Base-by-base conservation (phyloP, 257 asterid species). In the Cruciata laevipes region DNA sequence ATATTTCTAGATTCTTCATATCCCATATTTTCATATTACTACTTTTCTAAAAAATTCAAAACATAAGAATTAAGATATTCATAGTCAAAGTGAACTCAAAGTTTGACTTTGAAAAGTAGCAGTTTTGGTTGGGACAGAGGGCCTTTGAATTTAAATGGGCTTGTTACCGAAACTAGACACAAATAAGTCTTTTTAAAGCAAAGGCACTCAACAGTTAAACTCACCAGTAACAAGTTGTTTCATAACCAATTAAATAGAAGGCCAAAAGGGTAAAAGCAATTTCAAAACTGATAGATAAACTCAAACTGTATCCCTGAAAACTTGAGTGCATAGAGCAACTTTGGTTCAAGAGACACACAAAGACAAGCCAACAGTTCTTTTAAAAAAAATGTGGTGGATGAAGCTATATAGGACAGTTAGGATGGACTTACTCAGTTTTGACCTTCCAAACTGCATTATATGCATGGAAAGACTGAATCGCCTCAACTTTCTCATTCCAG, bases 401-500 rank as follows among this genome's bases (percentile, higher is more conserved):
- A 51, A 55, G 61, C 69, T 56, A 75, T 32, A 4, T 30, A 76
- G 68, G 58, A 66, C 63, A 53, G 42, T 65, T 59, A 40, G 33
- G 60, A 69, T 75, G 75, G 75, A 85, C 99, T 82, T 80, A 93
- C 99, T 86, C 89, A 60, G 77, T 82, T 38, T 47, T 74, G 70
- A 70, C 72, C 64, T 49, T 65, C 97, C 96, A 90, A 32, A 84
- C 59, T 70, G 95, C 88, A 78, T 83, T 82, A 72, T 94, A 94
- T 85, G 37, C 65, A 78, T 90, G 79, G 80, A 88, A 76, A 68
- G 95, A 85, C 79, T 68, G 79, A 80, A 94, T 84, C 60, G 88
- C 96, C 80, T 87, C 96, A 63, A 66, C 77, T 75, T 90, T 94
- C 70, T 81, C 73, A 69, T 78, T 74, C 95, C 96, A 90, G 76